These are phyloP conservation scores for Trichoderma aggressivum DNA, from an alignment of 2,329 filamentous ascomycete genomes.

Conservation along the genomic window DNA sequence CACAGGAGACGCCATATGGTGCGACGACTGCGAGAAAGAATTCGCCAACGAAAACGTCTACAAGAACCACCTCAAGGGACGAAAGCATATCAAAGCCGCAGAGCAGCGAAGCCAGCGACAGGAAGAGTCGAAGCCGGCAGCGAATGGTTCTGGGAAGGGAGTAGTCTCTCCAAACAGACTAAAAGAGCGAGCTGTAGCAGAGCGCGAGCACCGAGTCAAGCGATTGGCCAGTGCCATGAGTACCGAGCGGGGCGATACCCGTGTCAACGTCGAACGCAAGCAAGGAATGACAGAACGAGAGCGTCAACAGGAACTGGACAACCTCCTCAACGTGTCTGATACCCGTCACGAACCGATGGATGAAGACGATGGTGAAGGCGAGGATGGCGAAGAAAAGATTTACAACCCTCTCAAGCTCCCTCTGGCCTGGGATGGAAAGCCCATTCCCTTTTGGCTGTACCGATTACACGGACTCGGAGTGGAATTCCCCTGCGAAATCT, in stretches of 20 bases:
- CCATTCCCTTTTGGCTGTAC: constrained; percentile 98
- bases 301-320: constrained; percentile 88
- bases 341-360: constrained; percentile 38
- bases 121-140: constrained; percentile 35
- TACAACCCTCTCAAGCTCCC: constrained; percentile 97
- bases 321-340: constrained; percentile 58
- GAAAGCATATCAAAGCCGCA: constrained; percentile 87
- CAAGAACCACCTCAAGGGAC: constrained; percentile 80
- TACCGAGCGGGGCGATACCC: constrained; percentile 82
- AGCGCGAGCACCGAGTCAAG: constrained; percentile 80
- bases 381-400: constrained; percentile 79
- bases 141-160: constrained; percentile 27
- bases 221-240: constrained; percentile 79
- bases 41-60: constrained; percentile 96
- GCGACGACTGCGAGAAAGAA: constrained; percentile 85
- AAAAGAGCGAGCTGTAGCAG: constrained; percentile 87
- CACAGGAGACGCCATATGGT: constrained; percentile 71
- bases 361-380: constrained; percentile 65
- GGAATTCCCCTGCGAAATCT: constrained; percentile 94
- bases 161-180: constrained; percentile 51
- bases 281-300: constrained; percentile 98
- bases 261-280: constrained; percentile 91
- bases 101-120: constrained; percentile 56
- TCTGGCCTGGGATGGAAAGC: constrained; percentile 96
- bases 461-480: constrained; percentile 93